phyloP scores from a whole-genome alignment of 1,284 basidiomycete species.

The Chondrostereum purpureum region DNA sequence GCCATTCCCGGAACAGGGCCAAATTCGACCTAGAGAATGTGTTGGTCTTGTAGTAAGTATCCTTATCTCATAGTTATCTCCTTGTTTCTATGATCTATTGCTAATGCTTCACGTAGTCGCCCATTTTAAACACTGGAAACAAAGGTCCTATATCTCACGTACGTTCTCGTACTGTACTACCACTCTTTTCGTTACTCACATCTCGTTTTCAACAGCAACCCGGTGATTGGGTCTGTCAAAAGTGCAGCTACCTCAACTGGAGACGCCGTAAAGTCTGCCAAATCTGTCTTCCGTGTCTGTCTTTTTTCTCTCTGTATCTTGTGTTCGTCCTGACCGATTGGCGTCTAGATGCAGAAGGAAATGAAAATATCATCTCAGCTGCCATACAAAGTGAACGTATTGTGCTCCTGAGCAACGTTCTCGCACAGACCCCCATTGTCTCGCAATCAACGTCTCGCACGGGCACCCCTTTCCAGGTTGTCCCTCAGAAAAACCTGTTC shows the following conservation, averaged over 20 bases:
- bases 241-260: slow-evolving; percentile 85
- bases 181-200: slow-evolving; percentile 9
- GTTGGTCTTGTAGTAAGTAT: slow-evolving; percentile 47
- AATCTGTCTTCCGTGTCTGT: slow-evolving; percentile 77
- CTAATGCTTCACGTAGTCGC: slow-evolving; percentile 52
- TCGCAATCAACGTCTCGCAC: slow-evolving; percentile 2
- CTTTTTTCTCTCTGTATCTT: slow-evolving; percentile 9
- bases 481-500: too few species aligned
- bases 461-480: slow-evolving; percentile 8
- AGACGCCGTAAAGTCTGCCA: slow-evolving; percentile 81
- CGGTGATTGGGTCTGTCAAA: slow-evolving; percentile 85
- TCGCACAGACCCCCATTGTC: slow-evolving; percentile 39
- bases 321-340: slow-evolving; percentile 1
- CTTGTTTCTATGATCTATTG: slow-evolving; percentile 4
- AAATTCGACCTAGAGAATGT: slow-evolving; percentile 58
- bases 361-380: slow-evolving; percentile 75
- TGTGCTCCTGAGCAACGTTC: slow-evolving; percentile 62
- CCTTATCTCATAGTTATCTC: background rate
- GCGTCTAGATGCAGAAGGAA: slow-evolving; percentile 67
- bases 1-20: slow-evolving; percentile 66
- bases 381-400: slow-evolving; percentile 79
- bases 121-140: slow-evolving; percentile 85
- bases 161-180: slow-evolving; percentile 17
- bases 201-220: slow-evolving; percentile 56
- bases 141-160: slow-evolving; percentile 71